Percentiles rank a stretch among this genome's conserved stretches.
These are phyloP conservation scores for Platanus orientalis DNA, from an alignment of 164 flowering plant genomes.

Conservation along the genomic window DNA sequence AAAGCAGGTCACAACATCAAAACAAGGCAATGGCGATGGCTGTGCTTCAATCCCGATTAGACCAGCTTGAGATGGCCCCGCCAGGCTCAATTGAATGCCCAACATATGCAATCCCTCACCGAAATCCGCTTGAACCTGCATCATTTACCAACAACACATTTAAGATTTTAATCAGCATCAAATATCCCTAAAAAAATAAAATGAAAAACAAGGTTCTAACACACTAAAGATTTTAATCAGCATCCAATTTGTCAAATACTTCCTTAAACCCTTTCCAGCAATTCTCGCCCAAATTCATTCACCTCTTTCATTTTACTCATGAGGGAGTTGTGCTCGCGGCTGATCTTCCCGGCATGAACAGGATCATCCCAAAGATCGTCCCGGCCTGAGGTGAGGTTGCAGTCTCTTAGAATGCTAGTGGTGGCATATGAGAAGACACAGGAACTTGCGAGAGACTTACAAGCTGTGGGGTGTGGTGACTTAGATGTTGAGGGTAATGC, in stretches of 20 bases:
- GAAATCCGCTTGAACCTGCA: conserved; percentile 92
- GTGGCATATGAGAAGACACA: conserved; percentile 95
- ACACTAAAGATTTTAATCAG: no score
- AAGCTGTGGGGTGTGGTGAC: conserved; percentile 95
- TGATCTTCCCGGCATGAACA: conserved; percentile 76
- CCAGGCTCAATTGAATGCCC: conserved; percentile 80
- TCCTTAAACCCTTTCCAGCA: no score
- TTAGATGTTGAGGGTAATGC: conserved; percentile 91
- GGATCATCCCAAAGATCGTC: conserved; percentile 93
- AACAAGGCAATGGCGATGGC: conserved; percentile 93
- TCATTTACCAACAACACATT: conserved; percentile 10
- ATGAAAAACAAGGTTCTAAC: no score
- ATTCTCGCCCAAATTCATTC: conserved; percentile 58
- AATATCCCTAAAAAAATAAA: no score
- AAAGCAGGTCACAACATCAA: conserved; percentile 82
- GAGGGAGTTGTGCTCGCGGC: conserved; percentile 89
- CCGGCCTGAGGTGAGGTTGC: conserved; percentile 38
- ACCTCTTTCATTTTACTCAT: conserved; percentile 85
- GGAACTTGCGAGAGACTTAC: conserved; percentile 89
- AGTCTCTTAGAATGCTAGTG: conserved; percentile 96
- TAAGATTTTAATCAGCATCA: neutral
- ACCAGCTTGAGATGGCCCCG: conserved; percentile 95
- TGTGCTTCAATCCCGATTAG: conserved; percentile 92
- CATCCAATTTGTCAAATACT: no score
- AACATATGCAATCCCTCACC: conserved; percentile 86